Evolutionary conservation across 2,329 filamentous ascomycete species (phyloP).

Genomic region (Penicillium sp.): DNA sequence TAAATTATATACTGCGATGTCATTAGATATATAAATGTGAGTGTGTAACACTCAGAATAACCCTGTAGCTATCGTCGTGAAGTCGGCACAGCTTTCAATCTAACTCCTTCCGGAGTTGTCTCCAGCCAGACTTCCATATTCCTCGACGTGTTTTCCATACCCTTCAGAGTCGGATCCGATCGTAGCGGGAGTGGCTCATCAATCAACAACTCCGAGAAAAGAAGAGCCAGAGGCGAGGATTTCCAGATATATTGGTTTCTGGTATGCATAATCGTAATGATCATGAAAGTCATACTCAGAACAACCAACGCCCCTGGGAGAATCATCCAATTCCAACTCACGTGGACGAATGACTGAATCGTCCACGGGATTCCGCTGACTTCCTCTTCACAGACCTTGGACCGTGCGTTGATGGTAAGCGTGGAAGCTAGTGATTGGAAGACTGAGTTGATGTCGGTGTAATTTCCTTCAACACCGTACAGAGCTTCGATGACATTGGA

Average conservation of each 20-base stretch:
- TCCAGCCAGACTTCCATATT: constrained; percentile 25
- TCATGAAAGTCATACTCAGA: constrained; percentile 52
- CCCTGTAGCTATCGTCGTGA: not conserved
- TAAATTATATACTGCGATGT: no score
- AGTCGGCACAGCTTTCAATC: constrained; percentile 15
- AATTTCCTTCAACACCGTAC: constrained; percentile 21
- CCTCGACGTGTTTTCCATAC: constrained; percentile 23
- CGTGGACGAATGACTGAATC: constrained; percentile 19
- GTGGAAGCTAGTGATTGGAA: constrained; percentile 20
- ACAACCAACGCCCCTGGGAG: constrained; percentile 19
- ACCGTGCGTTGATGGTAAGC: constrained; percentile 21
- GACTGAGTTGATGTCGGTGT: constrained; percentile 16
- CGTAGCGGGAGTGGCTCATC: constrained; percentile 13
- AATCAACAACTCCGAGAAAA: constrained; percentile 22
- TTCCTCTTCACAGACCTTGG: constrained; percentile 14
- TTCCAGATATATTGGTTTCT: constrained; percentile 29
- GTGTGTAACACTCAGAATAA: not conserved
- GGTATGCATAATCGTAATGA: constrained; percentile 43
- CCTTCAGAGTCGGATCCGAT: constrained; percentile 17
- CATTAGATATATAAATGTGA: not conserved
- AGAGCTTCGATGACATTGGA: constrained; percentile 21
- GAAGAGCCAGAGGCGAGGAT: constrained; percentile 22
- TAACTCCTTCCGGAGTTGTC: constrained; percentile 16
- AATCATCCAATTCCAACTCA: constrained; percentile 26
- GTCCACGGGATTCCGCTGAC: constrained; percentile 21